Conservation (phyloP, 495 filamentous ascomycete genomes). For the Tuber umbilicatum region DNA sequence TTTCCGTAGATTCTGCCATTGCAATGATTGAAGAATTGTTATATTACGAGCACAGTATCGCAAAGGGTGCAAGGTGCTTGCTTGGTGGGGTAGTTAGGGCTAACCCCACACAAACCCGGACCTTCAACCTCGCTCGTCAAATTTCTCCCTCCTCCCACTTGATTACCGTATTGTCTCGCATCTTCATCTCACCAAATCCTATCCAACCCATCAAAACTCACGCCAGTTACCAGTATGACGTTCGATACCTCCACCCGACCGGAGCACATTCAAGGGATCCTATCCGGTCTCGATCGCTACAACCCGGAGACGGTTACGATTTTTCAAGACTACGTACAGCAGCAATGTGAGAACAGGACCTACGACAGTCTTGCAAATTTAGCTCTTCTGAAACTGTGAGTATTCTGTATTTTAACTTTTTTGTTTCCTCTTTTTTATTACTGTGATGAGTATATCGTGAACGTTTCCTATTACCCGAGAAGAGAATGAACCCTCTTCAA, state of each 20-base stretch:
- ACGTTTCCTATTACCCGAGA: conserved; percentile 99
- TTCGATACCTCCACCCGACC: conserved; percentile 55
- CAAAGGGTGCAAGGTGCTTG: not conserved
- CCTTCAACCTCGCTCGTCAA: not conserved
- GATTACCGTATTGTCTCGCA: not conserved
- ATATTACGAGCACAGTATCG: too few relatives aligned
- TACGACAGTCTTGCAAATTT: conserved; percentile 96
- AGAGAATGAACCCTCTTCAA: conserved; percentile 49
- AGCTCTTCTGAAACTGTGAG: conserved; percentile 95
- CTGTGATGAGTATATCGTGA: conserved; percentile 61
- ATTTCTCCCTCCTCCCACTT: not conserved
- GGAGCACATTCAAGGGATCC: conserved; percentile 80
- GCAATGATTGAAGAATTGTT: not conserved
- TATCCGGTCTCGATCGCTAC: conserved; percentile 93
- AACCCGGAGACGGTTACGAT: conserved; percentile 92
- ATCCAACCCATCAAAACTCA: not conserved
- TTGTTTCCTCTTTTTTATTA: conserved; percentile 13
- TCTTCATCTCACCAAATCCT: not conserved
- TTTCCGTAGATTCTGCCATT: not conserved
- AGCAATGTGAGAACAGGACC: conserved; percentile 90
- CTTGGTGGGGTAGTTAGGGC: not conserved
- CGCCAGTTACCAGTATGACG: conserved; percentile 25
- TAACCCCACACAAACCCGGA: not conserved
- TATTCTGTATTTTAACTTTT: conserved; percentile 33
- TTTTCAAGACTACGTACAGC: conserved; percentile 89